Percentiles rank a stretch among this genome's conserved stretches.
These are phyloP conservation scores for Teunomyces funiuensis DNA, from an alignment of 805 yeast genomes.

Conservation along the genomic window DNA sequence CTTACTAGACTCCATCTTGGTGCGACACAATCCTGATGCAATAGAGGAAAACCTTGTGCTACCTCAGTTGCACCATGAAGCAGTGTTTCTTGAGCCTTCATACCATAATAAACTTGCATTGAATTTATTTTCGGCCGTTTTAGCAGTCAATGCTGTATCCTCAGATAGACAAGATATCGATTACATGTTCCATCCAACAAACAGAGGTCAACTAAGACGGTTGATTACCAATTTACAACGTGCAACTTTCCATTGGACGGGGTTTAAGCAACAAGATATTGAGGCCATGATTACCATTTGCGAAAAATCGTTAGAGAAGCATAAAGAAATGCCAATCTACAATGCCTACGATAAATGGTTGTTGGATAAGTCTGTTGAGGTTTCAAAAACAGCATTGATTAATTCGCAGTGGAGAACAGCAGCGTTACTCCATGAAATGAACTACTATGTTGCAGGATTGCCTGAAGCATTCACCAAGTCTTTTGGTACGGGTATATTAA, in stretches of 20 bases:
- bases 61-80: conserved; percentile 59
- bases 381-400: conserved; percentile 48
- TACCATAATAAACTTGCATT: conserved; percentile 60
- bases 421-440: conserved; percentile 66
- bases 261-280: conserved; percentile 60
- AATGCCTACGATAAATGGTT: conserved; percentile 38
- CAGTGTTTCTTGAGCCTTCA: conserved; percentile 61
- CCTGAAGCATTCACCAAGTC: conserved; percentile 40
- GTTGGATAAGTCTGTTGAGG: conserved; percentile 43
- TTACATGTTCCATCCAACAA: conserved; percentile 68
- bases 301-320: conserved; percentile 42
- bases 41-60: conserved; percentile 55
- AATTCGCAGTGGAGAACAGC: conserved; percentile 59
- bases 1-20: conserved; percentile 48
- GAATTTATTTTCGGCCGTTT: conserved; percentile 62
- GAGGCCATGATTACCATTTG: conserved; percentile 52
- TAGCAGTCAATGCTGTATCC: conserved; percentile 72
- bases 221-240: conserved; percentile 62
- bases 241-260: conserved; percentile 76
- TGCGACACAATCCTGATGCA: conserved; percentile 56
- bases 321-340: conserved; percentile 26
- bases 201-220: conserved; percentile 52
- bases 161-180: conserved; percentile 67
- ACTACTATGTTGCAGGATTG: conserved; percentile 48
- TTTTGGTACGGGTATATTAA: conserved; percentile 45